phyloP scores from a whole-genome alignment of 228 moss, liverwort and hornwort genomes.

The Sphagnum magellanicum region DNA sequence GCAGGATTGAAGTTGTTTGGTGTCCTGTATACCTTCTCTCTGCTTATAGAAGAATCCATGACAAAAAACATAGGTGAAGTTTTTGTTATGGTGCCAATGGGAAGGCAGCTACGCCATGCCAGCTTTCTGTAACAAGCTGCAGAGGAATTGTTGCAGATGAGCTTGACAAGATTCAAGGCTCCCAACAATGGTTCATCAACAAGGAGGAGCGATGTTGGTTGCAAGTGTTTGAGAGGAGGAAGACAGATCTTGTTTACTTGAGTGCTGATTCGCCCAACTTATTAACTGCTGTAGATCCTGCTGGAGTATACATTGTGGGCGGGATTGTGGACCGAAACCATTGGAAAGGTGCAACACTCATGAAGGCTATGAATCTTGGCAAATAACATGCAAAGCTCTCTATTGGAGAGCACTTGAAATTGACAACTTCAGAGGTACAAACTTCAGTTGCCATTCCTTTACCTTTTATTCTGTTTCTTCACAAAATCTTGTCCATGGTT shows the following conservation, averaged over 20 bases:
- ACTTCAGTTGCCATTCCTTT: no score
- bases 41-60: neutral
- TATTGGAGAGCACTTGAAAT: slow-evolving; percentile 46
- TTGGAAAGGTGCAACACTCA: slow-evolving; percentile 39
- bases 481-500: no score
- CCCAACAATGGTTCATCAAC: slow-evolving; percentile 36
- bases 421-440: slow-evolving; percentile 34
- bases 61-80: slow-evolving; percentile 25
- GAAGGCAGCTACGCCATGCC: slow-evolving; percentile 23
- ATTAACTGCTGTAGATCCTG: slow-evolving; percentile 20
- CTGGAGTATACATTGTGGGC: slow-evolving; percentile 41
- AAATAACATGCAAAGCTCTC: slow-evolving; percentile 47
- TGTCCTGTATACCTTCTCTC: no score
- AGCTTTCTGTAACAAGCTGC: slow-evolving; percentile 35
- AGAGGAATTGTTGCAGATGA: slow-evolving; percentile 19
- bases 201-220: slow-evolving; percentile 29
- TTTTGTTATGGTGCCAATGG: slow-evolving; percentile 37
- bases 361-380: slow-evolving; percentile 29
- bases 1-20: no score
- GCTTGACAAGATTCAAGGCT: slow-evolving; percentile 42
- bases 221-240: slow-evolving; percentile 32
- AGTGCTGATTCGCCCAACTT: slow-evolving; percentile 39
- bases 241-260: slow-evolving; percentile 40
- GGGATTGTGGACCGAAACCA: slow-evolving; percentile 52
- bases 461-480: no score